Base-by-base conservation (phyloP, 2,329 filamentous ascomycete genomes). In the Lithohypha guttulata region DNA sequence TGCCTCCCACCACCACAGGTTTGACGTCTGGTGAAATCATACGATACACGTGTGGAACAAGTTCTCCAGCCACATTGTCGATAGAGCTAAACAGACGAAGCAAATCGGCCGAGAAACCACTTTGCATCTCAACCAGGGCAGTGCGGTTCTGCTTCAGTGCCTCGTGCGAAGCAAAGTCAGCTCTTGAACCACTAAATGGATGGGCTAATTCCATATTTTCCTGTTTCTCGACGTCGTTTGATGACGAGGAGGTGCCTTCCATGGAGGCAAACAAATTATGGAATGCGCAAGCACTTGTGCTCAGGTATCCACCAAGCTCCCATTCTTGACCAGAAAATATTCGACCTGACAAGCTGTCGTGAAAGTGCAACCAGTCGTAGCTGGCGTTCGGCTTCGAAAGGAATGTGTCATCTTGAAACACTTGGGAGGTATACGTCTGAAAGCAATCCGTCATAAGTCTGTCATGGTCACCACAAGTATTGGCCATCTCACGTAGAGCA, bases 361-460 rank as follows among this genome's bases (percentile, higher is more conserved):
- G 84, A 60, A 98, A 96, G 58, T 93, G 71, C 40, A 98, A 73
- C 91, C 91, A 98, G 54, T 95, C 89, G 59, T 94, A 93, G 1
- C 84, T 84, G 1, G 73, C 66, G 49, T 81, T 78, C 0, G 93
- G 93, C 56, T 98, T 98, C 22, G 79, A 83, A 21, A 98, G 76
- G 50, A 84, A 81, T 1, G 79, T 81, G 59, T 98, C 91, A 57
- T 98, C 91, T 63, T 95, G 93, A 61, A 82, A 98, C 14, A 86
- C 79, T 51, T 86, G 83, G 28, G 76, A 77, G 0, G 89, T 86
- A 58, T 94, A 98, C 49, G 82, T 74, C 15, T 81, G 70, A 55
- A 95, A 94, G 51, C 93, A 80, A 46, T 96, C 72, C 9, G 69
- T 69, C 33, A 77, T 60, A 49, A 78, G 73, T 27, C 73, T 69